Evolutionary conservation across 2,329 filamentous ascomycete genomes (phyloP).

Genomic region (Nothophaeocryptopus gaeumannii): DNA sequence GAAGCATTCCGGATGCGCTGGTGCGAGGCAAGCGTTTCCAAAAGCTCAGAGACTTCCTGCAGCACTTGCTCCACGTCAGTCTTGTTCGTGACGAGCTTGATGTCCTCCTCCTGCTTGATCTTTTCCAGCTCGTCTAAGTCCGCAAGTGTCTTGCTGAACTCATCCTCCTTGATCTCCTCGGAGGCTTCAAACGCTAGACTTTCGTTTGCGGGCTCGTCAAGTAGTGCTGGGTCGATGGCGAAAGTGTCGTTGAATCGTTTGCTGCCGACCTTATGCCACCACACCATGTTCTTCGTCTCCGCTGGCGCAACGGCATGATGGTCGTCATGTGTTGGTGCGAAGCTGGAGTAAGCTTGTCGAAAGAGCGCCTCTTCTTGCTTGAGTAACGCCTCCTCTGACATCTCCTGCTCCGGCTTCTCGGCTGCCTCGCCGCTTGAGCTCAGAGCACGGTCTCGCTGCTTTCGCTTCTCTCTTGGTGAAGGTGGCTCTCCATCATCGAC

Average conservation of each 20-base stretch:
- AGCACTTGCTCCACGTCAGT: conserved; percentile 51
- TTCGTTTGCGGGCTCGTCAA: conserved; percentile 30
- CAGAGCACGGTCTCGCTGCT: conserved; percentile 69
- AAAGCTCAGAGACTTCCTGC: conserved; percentile 69
- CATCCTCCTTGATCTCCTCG: conserved; percentile 35
- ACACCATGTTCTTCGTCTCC: conserved; percentile 64
- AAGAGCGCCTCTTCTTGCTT: conserved; percentile 70
- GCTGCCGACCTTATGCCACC: conserved; percentile 72
- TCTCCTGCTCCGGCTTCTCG: conserved; percentile 21
- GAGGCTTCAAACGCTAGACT: conserved; percentile 24
- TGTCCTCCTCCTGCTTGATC: conserved; percentile 23
- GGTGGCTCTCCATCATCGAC: conserved; percentile 41
- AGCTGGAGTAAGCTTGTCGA: conserved; percentile 73
- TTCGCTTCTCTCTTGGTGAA: conserved; percentile 64
- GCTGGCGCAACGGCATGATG: conserved; percentile 67
- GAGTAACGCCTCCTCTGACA: conserved; percentile 43
- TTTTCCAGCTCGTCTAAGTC: conserved; percentile 29
- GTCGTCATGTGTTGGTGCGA: conserved; percentile 73
- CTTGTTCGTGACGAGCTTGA: conserved; percentile 32
- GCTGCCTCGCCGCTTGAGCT: conserved; percentile 62
- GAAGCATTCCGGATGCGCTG: conserved; percentile 75
- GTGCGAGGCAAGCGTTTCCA: conserved; percentile 73
- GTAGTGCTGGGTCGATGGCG: conserved; percentile 50
- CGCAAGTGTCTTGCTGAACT: conserved; percentile 28
- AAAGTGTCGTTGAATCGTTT: conserved; percentile 64